Base-by-base conservation (phyloP, 1,284 basidiomycete genomes). In the Ceratobasidium sp. region DNA sequence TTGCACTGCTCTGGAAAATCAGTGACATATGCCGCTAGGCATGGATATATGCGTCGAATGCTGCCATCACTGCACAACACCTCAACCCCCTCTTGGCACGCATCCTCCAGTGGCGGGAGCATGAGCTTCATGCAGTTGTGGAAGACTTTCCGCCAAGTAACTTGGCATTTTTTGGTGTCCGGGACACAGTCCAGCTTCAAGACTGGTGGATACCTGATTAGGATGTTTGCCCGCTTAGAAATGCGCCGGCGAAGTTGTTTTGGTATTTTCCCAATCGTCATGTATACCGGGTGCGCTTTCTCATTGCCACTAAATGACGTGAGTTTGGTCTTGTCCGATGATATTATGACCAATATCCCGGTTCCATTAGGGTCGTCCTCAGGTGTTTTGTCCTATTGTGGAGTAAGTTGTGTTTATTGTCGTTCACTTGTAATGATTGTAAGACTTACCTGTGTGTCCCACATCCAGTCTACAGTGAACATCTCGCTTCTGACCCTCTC, bases 1-100 rank as follows among this genome's bases (percentile, higher is more conserved):
- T 77, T 68, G 64, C 76, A 77, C 55, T 81, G 79, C 79, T 80
- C 80, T 39, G 63, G 61, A 28, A 66, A 78, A 49, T 81, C 79
- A n/a, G n/a, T n/a, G n/a, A n/a, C n/a, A n/a, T n/a, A n/a, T n/a
- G n/a, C n/a, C n/a, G n/a, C n/a, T n/a, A n/a, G 49, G 67, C 77
- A 64, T 4, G 77, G 79, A 66, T 73, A 58, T 51, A 70, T 75
- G 33, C 49, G 63, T 18, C 61, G 68, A 3, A 77, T 33, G 9
- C 18, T 10, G 3, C 77, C 77, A 75, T 81, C 79, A 3, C 58
- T 33, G 53, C 79, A 67, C 18, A 20, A 7, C 49, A 79, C n/a
- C n/a, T 78, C 51, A 13, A 77, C 42, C 4, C 73, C 71, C 7
- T 63, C 44, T 39, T 61, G n/a, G 23, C 70, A 58, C 6, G 49